Percentiles rank a stretch among this genome's conserved stretches.
phyloP scores from a whole-genome alignment of 2,329 filamentous ascomycete genomes.

The Teratosphaeria viscida region DNA sequence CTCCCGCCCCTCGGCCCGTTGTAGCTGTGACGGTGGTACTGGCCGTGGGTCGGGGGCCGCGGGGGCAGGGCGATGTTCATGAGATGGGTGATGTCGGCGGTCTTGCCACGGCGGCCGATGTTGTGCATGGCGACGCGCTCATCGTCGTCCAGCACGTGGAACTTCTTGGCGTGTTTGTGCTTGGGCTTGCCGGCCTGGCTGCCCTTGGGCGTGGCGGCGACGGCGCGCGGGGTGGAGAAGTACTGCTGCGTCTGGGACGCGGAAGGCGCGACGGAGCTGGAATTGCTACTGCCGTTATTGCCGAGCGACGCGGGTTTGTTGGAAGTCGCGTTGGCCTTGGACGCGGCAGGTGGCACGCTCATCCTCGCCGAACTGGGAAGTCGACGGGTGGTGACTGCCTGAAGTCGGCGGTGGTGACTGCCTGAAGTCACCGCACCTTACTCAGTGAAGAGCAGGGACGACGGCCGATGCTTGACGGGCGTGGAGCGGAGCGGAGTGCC shows the following conservation, averaged over 20 bases:
- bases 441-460: constrained; percentile 16
- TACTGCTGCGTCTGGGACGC: constrained; percentile 34
- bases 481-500: neutral
- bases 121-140: constrained; percentile 41
- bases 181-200: constrained; percentile 66
- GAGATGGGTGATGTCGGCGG: constrained; percentile 80
- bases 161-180: constrained; percentile 71
- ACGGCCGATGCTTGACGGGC: constrained; percentile 12
- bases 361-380: constrained; percentile 12
- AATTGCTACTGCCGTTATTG: neutral
- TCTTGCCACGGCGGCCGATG: constrained; percentile 70
- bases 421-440: neutral
- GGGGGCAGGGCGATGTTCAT: constrained; percentile 82
- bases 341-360: constrained; percentile 29
- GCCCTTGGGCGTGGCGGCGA: constrained; percentile 24
- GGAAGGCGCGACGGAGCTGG: constrained; percentile 22
- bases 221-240: constrained; percentile 34
- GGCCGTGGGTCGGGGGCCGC: constrained; percentile 51
- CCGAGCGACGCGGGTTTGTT: constrained; percentile 26
- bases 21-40: constrained; percentile 27
- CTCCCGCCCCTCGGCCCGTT: constrained; percentile 34
- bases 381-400: neutral
- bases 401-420: too few relatives aligned
- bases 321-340: constrained; percentile 26
- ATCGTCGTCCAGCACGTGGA: constrained; percentile 65